phyloP scores from a whole-genome alignment of 1,284 basidiomycete species.

The Sporisorium sorghi region DNA sequence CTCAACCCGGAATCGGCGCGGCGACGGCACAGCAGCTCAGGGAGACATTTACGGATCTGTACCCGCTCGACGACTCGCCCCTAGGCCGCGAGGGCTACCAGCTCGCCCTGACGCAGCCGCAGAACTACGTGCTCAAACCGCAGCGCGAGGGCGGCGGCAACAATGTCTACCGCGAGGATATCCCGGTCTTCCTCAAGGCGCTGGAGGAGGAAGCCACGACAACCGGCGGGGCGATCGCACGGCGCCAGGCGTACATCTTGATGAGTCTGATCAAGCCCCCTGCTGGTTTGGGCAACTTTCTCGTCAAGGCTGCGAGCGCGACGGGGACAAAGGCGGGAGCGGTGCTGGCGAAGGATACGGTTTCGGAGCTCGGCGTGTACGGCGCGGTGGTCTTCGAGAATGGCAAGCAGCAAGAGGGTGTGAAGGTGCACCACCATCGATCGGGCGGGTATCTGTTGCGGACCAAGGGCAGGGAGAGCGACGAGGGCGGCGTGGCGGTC shows the following conservation, averaged over 20 bases:
- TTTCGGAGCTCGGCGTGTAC: slow-evolving; percentile 92
- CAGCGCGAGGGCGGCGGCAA: slow-evolving; percentile 97
- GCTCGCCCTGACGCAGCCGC: slow-evolving; percentile 74
- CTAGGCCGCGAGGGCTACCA: slow-evolving; percentile 72
- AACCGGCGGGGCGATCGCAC: slow-evolving; percentile 29
- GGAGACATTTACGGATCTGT: slow-evolving; percentile 59
- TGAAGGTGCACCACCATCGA: slow-evolving; percentile 72
- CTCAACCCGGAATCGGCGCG: not conserved
- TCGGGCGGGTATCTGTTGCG: slow-evolving; percentile 86
- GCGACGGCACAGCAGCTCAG: slow-evolving; percentile 22
- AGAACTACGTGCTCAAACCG: slow-evolving; percentile 87
- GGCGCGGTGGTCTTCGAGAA: slow-evolving; percentile 82
- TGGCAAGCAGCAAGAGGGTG: slow-evolving; percentile 43
- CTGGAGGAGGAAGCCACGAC: slow-evolving; percentile 11
- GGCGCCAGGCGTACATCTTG: slow-evolving; percentile 82
- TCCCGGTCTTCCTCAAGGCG: slow-evolving; percentile 79
- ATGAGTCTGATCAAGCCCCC: slow-evolving; percentile 91
- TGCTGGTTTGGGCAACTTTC: slow-evolving; percentile 76
- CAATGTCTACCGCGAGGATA: slow-evolving; percentile 88
- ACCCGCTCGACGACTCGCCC: slow-evolving; percentile 70
- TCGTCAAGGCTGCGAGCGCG: slow-evolving; percentile 74
- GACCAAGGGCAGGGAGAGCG: slow-evolving; percentile 90
- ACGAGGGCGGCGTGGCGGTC: slow-evolving; percentile 93
- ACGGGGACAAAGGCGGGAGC: slow-evolving; percentile 5
- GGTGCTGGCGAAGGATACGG: slow-evolving; percentile 75